Evolutionary conservation across 768 basidiomycete genomes (phyloP).

Genomic region (Floccularia luteovirens): DNA sequence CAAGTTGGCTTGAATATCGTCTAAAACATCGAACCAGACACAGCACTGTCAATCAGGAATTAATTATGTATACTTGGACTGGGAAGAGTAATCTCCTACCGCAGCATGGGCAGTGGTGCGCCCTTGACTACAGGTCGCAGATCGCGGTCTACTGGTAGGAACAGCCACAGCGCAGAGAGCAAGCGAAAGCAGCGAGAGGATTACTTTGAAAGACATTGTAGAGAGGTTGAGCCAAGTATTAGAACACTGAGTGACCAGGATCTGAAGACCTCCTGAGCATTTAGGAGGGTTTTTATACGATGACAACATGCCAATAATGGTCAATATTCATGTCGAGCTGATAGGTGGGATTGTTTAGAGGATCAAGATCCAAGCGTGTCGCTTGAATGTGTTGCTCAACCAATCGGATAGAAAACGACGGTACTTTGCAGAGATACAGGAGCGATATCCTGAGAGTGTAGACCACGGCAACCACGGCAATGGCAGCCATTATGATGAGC

Average conservation of each 20-base stretch:
- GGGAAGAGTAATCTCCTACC: background rate
- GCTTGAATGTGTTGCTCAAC: too few relatives aligned
- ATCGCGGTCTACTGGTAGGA: background rate
- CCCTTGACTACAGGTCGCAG: background rate
- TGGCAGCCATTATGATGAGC: too few relatives aligned
- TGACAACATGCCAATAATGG: too few relatives aligned
- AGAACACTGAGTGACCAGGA: background rate
- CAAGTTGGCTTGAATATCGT: conserved; percentile 25
- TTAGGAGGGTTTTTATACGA: too few relatives aligned
- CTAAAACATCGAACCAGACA: conserved; percentile 25
- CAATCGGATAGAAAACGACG: too few relatives aligned
- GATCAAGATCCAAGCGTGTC: too few relatives aligned
- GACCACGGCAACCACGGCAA: too few relatives aligned
- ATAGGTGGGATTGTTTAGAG: too few relatives aligned
- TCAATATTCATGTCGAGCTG: too few relatives aligned
- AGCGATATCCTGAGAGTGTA: too few relatives aligned
- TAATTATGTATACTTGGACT: background rate
- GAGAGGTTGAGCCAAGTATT: background rate
- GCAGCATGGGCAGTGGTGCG: background rate
- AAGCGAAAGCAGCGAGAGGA: background rate
- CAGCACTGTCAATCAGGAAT: conserved; percentile 15
- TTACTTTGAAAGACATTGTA: background rate
- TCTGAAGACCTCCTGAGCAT: too few relatives aligned
- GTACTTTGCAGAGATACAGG: too few relatives aligned
- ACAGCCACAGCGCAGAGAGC: background rate